Evolutionary conservation across 371 early-diverging fungal species (phyloP), one percentile per base, ranked within the genome.

Genomic region (Scutellospora calospora): DNA sequence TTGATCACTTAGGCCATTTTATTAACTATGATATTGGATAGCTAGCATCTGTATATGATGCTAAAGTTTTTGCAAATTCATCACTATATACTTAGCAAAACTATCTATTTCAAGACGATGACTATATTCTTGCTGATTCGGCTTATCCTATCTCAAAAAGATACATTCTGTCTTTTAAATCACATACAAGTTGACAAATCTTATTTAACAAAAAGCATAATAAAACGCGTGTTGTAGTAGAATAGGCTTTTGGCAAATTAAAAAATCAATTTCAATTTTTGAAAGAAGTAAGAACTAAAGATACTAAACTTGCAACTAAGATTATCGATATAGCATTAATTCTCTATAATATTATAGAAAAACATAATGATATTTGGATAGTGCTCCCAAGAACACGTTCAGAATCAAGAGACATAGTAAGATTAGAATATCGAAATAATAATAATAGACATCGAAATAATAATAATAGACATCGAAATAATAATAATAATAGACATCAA

Each of bases 341-440:
- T n/a, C 59, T 59, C 5, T 22, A 59, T 12, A 59, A 59, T 59
- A 59, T 59, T 16, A 5, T 59, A 59, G 27, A 59, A 59, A 12
- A n/a, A 59, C n/a, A 59, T 59, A 59, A 59, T 59, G 27, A 59
- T 59, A 59, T 59, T 59, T 59, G 5, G 22, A 59, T 59, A 59
- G 1, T 59, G 22, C 5, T 22, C 22, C 27, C 22, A 59, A 27
- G 27, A 59, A 59, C 27, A 59, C 11, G 45, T 11, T 45, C 45
- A 45, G 45, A 45, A 45, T 45, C 45, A 45, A 45, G 45, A 45
- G 45, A 45, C 12, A 9, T 45, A 45, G 12, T 45, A 45, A 45
- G 45, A 45, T 45, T 45, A n/a, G n/a, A n/a, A n/a, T n/a, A n/a
- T n/a, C n/a, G n/a, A n/a, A n/a, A n/a, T n/a, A n/a, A n/a, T n/a